A percentile compares a stretch with the other conserved stretches of the same genome.
Conservation (phyloP, 352 stramenopile genomes). For the Phytophthora citricola region DNA sequence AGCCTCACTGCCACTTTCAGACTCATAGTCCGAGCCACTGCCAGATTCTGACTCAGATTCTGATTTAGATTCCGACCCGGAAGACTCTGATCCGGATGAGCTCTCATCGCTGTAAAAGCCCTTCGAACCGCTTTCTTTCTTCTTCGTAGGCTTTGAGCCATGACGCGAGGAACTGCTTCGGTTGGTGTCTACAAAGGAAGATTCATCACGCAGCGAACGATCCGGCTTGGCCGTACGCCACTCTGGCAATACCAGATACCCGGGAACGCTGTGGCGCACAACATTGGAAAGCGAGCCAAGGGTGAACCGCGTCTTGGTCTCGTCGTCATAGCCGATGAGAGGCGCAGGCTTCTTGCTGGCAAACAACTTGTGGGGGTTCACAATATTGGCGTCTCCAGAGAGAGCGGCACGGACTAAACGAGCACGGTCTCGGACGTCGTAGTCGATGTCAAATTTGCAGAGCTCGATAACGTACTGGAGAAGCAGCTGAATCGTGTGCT, state of each 20-base stretch:
- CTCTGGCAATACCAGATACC: conserved; percentile 76
- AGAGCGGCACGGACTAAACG: conserved; percentile 84
- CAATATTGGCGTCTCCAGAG: conserved; percentile 59
- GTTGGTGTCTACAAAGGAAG: conserved; percentile 49
- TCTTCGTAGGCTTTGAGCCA: conserved; percentile 35
- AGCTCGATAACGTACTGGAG: conserved; percentile 93
- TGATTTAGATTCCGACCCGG: conserved; percentile 36
- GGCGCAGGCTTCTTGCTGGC: conserved; percentile 82
- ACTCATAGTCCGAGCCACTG: conserved; percentile 52
- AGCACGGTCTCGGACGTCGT: conserved; percentile 93
- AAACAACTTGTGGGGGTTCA: conserved; percentile 82
- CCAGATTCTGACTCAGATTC: conserved; percentile 46
- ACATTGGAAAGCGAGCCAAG: conserved; percentile 90
- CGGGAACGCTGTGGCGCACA: conserved; percentile 84
- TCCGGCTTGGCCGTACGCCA: conserved; percentile 82
- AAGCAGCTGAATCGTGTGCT: conserved; percentile 79
- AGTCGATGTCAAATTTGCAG: conserved; percentile 93
- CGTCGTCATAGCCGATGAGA: conserved; percentile 76
- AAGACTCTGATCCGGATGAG: conserved; percentile 42
- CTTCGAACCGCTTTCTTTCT: conserved; percentile 39
- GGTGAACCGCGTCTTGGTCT: conserved; percentile 77
- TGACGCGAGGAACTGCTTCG: conserved; percentile 26
- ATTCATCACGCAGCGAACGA: conserved; percentile 78
- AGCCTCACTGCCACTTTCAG: conserved; percentile 34
- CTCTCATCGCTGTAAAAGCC: conserved; percentile 83